These are phyloP conservation scores for Hebeloma cylindrosporum DNA, from an alignment of 768 basidiomycete species.

Conservation along the genomic window DNA sequence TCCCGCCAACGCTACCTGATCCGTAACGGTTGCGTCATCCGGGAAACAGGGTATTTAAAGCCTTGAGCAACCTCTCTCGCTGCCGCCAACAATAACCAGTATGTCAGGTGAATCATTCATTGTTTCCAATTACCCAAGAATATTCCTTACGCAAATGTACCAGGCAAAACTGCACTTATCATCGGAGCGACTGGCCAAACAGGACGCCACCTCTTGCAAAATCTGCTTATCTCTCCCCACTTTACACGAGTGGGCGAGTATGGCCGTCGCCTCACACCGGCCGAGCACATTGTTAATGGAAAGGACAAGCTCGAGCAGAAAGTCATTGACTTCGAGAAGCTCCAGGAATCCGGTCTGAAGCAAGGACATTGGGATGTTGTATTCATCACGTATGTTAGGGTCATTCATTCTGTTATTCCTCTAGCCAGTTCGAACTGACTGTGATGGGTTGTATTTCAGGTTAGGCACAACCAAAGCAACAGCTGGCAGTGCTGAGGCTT, in stretches of 20 bases:
- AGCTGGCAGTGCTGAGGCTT: constrained; percentile 65
- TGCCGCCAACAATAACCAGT: too few relatives aligned
- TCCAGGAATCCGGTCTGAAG: constrained; percentile 49
- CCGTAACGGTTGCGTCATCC: too few relatives aligned
- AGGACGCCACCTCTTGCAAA: constrained; percentile 59
- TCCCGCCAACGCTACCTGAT: too few relatives aligned
- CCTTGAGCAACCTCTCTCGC: too few relatives aligned
- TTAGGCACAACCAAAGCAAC: constrained; percentile 62
- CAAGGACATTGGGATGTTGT: constrained; percentile 73
- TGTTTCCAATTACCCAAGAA: too few relatives aligned
- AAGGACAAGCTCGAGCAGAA: constrained; percentile 69
- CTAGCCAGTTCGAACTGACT: neutral
- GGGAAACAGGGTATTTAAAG: too few relatives aligned
- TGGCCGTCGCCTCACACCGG: constrained; percentile 59
- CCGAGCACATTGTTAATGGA: constrained; percentile 37
- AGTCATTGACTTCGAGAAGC: constrained; percentile 66
- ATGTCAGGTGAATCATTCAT: too few relatives aligned
- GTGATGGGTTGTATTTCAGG: constrained; percentile 25
- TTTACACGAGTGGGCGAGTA: constrained; percentile 66
- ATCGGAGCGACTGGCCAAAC: constrained; percentile 74
- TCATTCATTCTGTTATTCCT: neutral
- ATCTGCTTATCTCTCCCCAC: constrained; percentile 57
- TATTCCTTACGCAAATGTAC: too few relatives aligned
- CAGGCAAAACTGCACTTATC: constrained; percentile 58
- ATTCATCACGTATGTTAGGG: constrained; percentile 56